Evolutionary conservation across 768 basidiomycete genomes (phyloP).

Genomic region (Mycena metata): DNA sequence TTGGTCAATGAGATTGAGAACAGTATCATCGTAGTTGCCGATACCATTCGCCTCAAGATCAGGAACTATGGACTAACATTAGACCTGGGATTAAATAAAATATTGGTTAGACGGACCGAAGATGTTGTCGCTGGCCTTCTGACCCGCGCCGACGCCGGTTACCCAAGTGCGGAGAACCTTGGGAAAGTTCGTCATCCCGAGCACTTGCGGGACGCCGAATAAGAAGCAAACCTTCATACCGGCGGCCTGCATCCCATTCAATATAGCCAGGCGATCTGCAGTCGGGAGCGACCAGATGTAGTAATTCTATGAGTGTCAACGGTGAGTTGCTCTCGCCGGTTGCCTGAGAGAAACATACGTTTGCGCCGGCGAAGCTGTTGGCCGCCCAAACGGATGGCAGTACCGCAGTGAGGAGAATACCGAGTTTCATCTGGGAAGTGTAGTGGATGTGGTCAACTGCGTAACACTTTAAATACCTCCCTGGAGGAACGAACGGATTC

Average conservation of each 20-base stretch:
- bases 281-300: constrained; percentile 41
- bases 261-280: constrained; percentile 39
- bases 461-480: too few species aligned
- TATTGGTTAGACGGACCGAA: constrained; percentile 1
- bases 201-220: not conserved
- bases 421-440: constrained; percentile 18
- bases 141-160: constrained; percentile 42
- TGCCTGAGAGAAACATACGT: not conserved
- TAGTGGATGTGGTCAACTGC: too few species aligned
- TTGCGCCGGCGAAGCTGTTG: constrained; percentile 39
- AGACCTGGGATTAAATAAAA: not conserved
- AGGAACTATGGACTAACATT: constrained; percentile 32
- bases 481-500: too few species aligned
- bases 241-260: constrained; percentile 44
- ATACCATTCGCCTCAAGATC: constrained; percentile 51
- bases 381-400: constrained; percentile 23
- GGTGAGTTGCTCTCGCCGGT: not conserved
- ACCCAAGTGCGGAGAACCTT: constrained; percentile 49
- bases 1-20: constrained; percentile 52
- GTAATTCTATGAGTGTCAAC: constrained; percentile 37
- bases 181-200: not conserved
- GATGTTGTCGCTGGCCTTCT: constrained; percentile 45
- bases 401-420: not conserved
- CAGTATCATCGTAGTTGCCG: constrained; percentile 52
- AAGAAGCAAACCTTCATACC: constrained; percentile 41